Conservation (phyloP, 2,329 filamentous ascomycete genomes). For the Phialophora macrospora region DNA sequence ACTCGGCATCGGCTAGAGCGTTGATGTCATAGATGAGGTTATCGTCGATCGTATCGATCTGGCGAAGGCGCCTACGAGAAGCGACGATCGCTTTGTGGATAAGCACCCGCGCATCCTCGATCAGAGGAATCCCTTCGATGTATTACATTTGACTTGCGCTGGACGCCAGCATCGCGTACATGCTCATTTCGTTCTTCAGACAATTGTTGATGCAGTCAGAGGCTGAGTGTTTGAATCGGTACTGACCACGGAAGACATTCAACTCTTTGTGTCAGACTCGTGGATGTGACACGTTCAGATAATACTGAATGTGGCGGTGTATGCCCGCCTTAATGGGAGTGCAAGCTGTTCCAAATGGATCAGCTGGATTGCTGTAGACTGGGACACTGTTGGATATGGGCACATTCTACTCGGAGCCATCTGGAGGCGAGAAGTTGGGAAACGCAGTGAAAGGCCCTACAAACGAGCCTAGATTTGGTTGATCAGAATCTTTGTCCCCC, state of each 20-base stretch:
- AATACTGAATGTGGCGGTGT: constrained; percentile 4
- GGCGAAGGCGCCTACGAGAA: not conserved
- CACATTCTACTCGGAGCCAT: not conserved
- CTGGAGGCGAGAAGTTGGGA: not conserved
- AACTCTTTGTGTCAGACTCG: constrained; percentile 6
- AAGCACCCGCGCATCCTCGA: not conserved
- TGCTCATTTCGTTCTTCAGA: not conserved
- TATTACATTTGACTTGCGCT: constrained; percentile 10
- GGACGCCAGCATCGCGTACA: not conserved
- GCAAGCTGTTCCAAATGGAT: not conserved
- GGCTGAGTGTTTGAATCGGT: constrained; percentile 1
- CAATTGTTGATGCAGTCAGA: not conserved
- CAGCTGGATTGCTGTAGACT: not conserved
- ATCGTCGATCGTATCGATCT: not conserved
- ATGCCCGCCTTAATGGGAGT: not conserved
- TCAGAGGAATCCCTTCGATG: constrained; percentile 1
- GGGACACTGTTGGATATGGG: not conserved
- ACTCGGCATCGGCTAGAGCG: constrained; percentile 9
- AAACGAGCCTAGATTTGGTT: not conserved
- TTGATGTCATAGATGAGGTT: constrained; percentile 12
- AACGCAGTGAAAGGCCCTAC: not conserved
- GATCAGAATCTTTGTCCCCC: not conserved
- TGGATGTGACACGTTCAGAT: constrained; percentile 6
- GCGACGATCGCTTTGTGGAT: constrained; percentile 8
- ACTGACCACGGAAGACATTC: not conserved